These are phyloP conservation scores for Salix viminalis DNA, from an alignment of 345 rosid species.

Conservation along the genomic window DNA sequence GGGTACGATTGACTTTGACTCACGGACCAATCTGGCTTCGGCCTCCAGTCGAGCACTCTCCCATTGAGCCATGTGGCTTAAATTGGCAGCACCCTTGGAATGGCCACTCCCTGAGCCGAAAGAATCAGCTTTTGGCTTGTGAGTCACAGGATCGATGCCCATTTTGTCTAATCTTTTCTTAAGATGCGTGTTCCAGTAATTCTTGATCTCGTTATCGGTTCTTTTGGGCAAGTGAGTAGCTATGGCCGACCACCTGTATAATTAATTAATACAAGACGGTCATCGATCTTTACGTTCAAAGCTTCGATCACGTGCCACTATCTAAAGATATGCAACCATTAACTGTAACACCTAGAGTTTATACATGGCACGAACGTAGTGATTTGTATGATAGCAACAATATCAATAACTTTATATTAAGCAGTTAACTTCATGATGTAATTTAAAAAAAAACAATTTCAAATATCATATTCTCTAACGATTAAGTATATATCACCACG, in stretches of 20 bases:
- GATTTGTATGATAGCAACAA: neutral
- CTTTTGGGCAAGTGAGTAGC: conserved; percentile 9
- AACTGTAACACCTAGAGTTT: neutral
- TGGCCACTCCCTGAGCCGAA: neutral
- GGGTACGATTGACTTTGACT: neutral
- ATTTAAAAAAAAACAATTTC: too few species aligned
- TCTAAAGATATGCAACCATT: neutral
- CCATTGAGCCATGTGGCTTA: conserved; percentile 41
- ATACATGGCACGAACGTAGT: neutral
- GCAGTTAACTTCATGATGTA: neutral
- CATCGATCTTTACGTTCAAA: neutral
- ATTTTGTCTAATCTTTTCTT: conserved; percentile 13
- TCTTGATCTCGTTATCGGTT: conserved; percentile 16
- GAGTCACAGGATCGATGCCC: conserved; percentile 9
- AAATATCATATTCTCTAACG: too few species aligned
- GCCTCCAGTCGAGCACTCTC: conserved; percentile 37
- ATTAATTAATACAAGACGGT: neutral
- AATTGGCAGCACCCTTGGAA: neutral
- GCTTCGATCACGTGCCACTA: neutral
- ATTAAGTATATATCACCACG: neutral
- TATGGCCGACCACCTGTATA: conserved; percentile 8
- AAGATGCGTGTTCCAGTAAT: conserved; percentile 14
- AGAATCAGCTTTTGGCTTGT: conserved; percentile 8
- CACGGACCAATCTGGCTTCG: conserved; percentile 25
- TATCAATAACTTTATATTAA: too few species aligned